Evolutionary conservation across 23 red algal species (phyloP).

Genomic region (Gracilariopsis chorda): DNA sequence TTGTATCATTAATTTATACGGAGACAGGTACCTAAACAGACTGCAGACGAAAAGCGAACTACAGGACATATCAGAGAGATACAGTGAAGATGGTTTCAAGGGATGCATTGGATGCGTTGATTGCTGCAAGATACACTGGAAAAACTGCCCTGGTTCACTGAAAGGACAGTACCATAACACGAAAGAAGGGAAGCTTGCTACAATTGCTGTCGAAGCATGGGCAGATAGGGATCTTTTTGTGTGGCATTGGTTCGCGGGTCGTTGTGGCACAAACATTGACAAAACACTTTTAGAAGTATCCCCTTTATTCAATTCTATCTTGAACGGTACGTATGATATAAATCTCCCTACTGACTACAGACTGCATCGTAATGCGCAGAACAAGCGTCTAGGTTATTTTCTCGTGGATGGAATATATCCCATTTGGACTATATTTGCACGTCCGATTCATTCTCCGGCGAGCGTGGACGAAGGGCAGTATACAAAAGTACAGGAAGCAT

Average conservation of each 20-base stretch:
- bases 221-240: constrained; percentile 36
- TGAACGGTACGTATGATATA: constrained; percentile 30
- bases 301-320: constrained; percentile 24
- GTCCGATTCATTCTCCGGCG: neutral
- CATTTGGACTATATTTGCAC: neutral
- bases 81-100: neutral
- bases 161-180: constrained; percentile 11
- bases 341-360: constrained; percentile 4
- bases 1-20: neutral
- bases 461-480: neutral
- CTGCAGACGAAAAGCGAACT: neutral
- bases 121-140: constrained; percentile 23
- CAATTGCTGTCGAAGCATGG: constrained; percentile 13
- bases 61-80: neutral
- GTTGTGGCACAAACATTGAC: constrained; percentile 39
- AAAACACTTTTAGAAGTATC: constrained; percentile 8
- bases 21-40: neutral
- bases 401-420: neutral
- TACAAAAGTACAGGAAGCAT: neutral
- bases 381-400: neutral
- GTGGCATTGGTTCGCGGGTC: constrained; percentile 43
- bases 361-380: neutral
- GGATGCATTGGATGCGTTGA: constrained; percentile 31
- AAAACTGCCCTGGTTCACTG: constrained; percentile 8
- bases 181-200: constrained; percentile 37